phyloP scores from a whole-genome alignment of 2,329 filamentous ascomycete species.

The Magnaporthiopsis incrustans region DNA sequence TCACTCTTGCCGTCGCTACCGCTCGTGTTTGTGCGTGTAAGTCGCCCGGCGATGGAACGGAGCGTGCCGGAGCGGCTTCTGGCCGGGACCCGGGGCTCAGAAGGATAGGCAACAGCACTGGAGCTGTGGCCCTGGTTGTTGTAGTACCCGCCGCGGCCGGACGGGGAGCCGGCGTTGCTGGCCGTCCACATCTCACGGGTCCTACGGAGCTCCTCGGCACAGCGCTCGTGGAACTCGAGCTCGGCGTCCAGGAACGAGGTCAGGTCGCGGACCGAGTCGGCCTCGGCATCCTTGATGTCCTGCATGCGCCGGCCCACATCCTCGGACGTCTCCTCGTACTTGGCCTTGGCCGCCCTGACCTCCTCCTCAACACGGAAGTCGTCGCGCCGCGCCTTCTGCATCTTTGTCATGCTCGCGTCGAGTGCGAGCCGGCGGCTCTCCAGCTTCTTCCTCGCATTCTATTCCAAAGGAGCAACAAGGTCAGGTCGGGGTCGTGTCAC shows the following conservation, averaged over 20 bases:
- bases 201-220: slow-evolving; percentile 68
- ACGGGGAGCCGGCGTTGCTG: not conserved
- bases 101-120: slow-evolving; percentile 11
- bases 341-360: slow-evolving; percentile 80
- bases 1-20: slow-evolving; percentile 23
- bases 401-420: slow-evolving; percentile 79
- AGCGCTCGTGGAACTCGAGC: slow-evolving; percentile 84
- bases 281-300: slow-evolving; percentile 89
- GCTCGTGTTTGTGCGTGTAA: slow-evolving; percentile 26
- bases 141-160: slow-evolving; percentile 8
- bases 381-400: slow-evolving; percentile 89
- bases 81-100: slow-evolving; percentile 19
- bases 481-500: not conserved
- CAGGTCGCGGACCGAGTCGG: slow-evolving; percentile 73
- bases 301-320: slow-evolving; percentile 90
- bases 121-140: slow-evolving; percentile 9
- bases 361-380: slow-evolving; percentile 93
- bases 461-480: not conserved
- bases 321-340: slow-evolving; percentile 92
- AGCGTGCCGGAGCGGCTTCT: slow-evolving; percentile 41
- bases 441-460: slow-evolving; percentile 85
- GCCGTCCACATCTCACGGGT: slow-evolving; percentile 37
- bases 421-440: slow-evolving; percentile 84
- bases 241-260: slow-evolving; percentile 79
- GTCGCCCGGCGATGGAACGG: slow-evolving; percentile 31